Conservation (phyloP, 1,284 basidiomycete species). For the Spongiforma sp. region DNA sequence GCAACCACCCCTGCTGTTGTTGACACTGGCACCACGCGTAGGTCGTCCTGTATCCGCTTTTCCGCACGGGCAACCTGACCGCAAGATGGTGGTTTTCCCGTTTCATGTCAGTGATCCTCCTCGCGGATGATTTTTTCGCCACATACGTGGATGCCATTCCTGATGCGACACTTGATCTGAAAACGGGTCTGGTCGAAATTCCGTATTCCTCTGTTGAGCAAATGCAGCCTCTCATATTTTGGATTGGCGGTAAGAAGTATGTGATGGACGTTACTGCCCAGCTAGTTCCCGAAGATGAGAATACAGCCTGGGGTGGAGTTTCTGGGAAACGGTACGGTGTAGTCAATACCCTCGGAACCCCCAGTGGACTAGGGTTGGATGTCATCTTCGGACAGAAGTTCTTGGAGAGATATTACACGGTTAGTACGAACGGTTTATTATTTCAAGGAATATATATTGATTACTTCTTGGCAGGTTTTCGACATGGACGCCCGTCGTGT, state of each 20-base stretch:
- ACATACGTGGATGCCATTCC: slow-evolving; percentile 27
- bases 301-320: slow-evolving; percentile 19
- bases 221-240: slow-evolving; percentile 29
- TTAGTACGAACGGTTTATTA: slow-evolving; percentile 8
- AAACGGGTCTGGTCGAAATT: slow-evolving; percentile 26
- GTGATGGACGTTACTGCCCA: slow-evolving; percentile 30
- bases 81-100: no score
- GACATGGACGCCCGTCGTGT: no score
- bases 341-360: slow-evolving; percentile 8
- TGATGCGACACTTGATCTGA: slow-evolving; percentile 16
- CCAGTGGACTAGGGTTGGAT: slow-evolving; percentile 24
- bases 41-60: background rate
- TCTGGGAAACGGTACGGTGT: slow-evolving; percentile 25
- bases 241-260: slow-evolving; percentile 19
- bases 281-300: slow-evolving; percentile 28
- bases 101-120: slow-evolving; percentile 27
- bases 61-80: slow-evolving; percentile 26
- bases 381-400: slow-evolving; percentile 35
- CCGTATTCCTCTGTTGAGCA: slow-evolving; percentile 14
- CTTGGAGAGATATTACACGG: slow-evolving; percentile 35
- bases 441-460: background rate
- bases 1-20: slow-evolving; percentile 26
- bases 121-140: slow-evolving; percentile 25
- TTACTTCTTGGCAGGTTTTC: background rate
- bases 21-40: slow-evolving; percentile 27